These are phyloP conservation scores for Penicillium corylophilum DNA, from an alignment of 2,329 filamentous ascomycete species.

Conservation along the genomic window DNA sequence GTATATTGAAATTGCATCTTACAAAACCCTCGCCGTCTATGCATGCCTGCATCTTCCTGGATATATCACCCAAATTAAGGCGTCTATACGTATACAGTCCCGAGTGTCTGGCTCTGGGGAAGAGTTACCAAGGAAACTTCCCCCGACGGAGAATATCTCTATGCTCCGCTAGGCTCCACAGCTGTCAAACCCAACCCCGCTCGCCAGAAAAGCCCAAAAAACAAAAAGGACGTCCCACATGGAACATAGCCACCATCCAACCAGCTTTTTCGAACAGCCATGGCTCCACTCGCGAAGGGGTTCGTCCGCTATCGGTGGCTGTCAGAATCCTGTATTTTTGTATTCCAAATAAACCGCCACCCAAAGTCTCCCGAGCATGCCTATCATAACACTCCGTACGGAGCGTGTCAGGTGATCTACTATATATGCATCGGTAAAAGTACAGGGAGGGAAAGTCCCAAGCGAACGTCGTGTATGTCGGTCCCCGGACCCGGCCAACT, in stretches of 20 bases:
- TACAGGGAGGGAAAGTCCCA: neutral
- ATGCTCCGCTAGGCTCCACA: neutral
- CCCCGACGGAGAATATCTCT: neutral
- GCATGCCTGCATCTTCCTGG: too few relatives aligned
- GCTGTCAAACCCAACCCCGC: neutral
- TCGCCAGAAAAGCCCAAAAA: neutral
- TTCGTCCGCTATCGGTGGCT: neutral
- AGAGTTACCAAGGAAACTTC: neutral
- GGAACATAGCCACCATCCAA: neutral
- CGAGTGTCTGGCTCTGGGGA: neutral
- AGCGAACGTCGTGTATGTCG: neutral
- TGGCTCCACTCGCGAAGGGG: neutral
- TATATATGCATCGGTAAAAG: neutral
- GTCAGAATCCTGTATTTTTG: neutral
- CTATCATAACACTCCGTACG: neutral
- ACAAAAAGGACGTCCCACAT: neutral
- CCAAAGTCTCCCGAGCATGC: neutral
- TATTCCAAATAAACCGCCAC: slow-evolving; percentile 1
- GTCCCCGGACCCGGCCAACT: neutral
- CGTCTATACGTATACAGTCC: neutral
- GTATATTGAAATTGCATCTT: neutral
- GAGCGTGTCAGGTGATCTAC: neutral
- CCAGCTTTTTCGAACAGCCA: neutral
- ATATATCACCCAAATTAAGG: neutral
- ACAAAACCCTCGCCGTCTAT: too few relatives aligned